phyloP scores from a whole-genome alignment of 495 filamentous ascomycete genomes.

The Hypoxylon rickii region DNA sequence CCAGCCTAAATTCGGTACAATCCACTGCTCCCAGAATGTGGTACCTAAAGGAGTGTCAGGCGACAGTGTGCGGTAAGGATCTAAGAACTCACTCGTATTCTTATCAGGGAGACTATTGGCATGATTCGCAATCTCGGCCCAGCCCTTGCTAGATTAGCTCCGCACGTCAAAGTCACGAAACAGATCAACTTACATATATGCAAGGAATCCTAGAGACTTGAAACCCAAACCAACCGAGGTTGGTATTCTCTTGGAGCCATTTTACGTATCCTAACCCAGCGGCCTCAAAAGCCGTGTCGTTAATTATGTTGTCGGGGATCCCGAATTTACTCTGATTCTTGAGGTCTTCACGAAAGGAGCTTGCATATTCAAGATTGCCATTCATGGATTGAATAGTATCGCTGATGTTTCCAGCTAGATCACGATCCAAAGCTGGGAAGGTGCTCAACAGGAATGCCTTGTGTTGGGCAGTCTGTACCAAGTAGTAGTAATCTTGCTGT shows the following conservation, averaged over 20 bases:
- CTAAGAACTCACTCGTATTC: not conserved
- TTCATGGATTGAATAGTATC: not conserved
- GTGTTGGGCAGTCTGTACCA: not conserved
- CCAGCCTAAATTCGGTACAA: not conserved
- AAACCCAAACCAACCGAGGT: not conserved
- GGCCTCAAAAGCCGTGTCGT: not conserved
- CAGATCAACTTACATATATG: not conserved
- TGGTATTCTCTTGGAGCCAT: not conserved
- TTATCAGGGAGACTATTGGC: not conserved
- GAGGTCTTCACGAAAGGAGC: not conserved
- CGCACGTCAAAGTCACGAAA: not conserved
- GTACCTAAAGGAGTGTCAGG: not conserved
- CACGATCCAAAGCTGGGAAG: not conserved
- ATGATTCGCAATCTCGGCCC: not conserved
- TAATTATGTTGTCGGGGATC: not conserved
- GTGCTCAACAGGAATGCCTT: not conserved
- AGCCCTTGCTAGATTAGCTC: not conserved
- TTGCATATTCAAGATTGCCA: not conserved
- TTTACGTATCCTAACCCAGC: not conserved
- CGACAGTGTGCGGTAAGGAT: not conserved
- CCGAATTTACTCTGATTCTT: not conserved
- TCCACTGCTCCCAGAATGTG: not conserved
- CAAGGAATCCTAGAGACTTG: not conserved
- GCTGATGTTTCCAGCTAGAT: not conserved
- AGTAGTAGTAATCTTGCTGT: conserved; percentile 5